These are phyloP conservation scores for Hypoxylon rubiginosum DNA, from an alignment of 2,329 filamentous ascomycete genomes.

Conservation along the genomic window DNA sequence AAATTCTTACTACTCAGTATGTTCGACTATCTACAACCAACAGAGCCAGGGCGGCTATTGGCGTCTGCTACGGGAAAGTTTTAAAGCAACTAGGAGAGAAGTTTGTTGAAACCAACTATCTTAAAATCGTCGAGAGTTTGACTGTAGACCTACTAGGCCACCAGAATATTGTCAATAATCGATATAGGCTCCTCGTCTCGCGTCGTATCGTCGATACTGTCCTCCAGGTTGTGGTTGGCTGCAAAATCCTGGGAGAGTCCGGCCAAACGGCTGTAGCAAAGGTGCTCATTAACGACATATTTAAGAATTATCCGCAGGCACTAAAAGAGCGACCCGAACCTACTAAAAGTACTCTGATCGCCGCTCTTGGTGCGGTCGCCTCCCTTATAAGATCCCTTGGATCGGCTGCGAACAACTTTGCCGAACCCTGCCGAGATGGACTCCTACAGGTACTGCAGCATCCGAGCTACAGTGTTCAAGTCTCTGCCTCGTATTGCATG, in stretches of 20 bases:
- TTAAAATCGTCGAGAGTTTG: constrained; percentile 83
- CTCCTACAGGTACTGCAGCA: constrained; percentile 92
- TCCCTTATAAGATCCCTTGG: constrained; percentile 84
- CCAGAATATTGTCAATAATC: constrained; percentile 81
- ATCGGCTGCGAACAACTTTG: constrained; percentile 82
- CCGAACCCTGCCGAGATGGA: constrained; percentile 87
- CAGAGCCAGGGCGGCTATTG: constrained; percentile 83
- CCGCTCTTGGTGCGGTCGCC: constrained; percentile 81
- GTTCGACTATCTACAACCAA: constrained; percentile 83
- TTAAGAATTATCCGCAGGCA: constrained; percentile 95
- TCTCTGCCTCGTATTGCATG: constrained; percentile 87
- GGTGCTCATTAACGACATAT: constrained; percentile 84
- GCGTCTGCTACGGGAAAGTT: constrained; percentile 87
- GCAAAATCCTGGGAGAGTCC: constrained; percentile 86
- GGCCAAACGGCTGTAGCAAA: constrained; percentile 88
- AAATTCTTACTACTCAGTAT: constrained; percentile 84
- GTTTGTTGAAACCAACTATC: constrained; percentile 85
- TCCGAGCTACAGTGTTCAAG: constrained; percentile 95
- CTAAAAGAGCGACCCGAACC: constrained; percentile 90
- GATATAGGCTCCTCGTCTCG: constrained; percentile 87
- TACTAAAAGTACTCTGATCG: constrained; percentile 85
- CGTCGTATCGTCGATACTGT: constrained; percentile 87
- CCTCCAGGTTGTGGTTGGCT: constrained; percentile 85
- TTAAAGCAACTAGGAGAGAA: constrained; percentile 83
- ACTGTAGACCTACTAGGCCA: constrained; percentile 85